Conservation (phyloP, 2,329 filamentous ascomycete genomes). For the Trematosphaeria pertusa region DNA sequence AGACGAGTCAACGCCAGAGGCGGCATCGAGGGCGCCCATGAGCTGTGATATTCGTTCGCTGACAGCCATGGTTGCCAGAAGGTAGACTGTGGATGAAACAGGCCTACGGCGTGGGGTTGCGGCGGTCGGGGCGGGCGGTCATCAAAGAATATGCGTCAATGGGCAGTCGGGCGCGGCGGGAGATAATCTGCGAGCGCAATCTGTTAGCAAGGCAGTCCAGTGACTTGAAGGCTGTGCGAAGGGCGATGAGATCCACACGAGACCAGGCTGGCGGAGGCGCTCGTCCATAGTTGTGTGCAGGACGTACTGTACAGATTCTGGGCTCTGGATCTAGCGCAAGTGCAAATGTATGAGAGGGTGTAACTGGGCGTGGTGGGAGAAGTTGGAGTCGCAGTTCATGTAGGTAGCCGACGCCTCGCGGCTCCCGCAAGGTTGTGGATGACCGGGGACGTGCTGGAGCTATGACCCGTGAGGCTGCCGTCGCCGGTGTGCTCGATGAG, state of each 20-base stretch:
- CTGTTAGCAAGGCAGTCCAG: conserved; percentile 24
- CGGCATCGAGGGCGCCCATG: conserved; percentile 46
- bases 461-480: conserved; percentile 20
- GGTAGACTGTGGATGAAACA: conserved; percentile 19
- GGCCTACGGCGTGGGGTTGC: conserved; percentile 23
- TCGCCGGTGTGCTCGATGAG: too few relatives aligned
- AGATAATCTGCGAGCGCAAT: conserved; percentile 14
- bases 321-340: too few relatives aligned
- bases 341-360: not conserved
- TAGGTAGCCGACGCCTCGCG: conserved; percentile 38
- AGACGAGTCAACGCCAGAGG: conserved; percentile 72
- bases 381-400: conserved; percentile 26
- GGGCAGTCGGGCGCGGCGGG: conserved; percentile 12
- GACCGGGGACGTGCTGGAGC: conserved; percentile 23
- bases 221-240: conserved; percentile 15
- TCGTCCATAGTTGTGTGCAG: conserved; percentile 4
- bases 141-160: conserved; percentile 34
- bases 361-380: conserved; percentile 1
- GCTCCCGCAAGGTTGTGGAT: conserved; percentile 6
- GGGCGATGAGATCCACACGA: conserved; percentile 18
- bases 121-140: conserved; percentile 20
- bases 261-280: conserved; percentile 9
- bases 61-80: conserved; percentile 43
- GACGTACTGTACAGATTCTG: conserved; percentile 13
- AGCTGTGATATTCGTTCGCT: conserved; percentile 53